A percentile compares a stretch with the other conserved stretches of the same genome.
phyloP scores from a whole-genome alignment of 495 filamentous ascomycete species.

The Melanomma pulvis-pyrius region DNA sequence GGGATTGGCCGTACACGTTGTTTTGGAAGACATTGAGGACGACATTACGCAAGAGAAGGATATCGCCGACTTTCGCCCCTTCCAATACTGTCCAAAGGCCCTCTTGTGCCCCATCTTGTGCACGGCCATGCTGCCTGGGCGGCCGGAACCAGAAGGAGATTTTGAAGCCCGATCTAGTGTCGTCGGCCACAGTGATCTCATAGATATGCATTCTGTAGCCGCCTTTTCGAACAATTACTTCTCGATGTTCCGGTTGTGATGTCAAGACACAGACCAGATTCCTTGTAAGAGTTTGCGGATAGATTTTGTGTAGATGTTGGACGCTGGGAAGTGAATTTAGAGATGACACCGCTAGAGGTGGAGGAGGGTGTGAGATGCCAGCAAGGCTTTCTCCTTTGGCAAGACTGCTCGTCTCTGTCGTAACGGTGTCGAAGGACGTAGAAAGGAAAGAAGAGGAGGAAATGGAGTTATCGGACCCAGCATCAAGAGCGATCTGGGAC shows the following conservation, averaged over 20 bases:
- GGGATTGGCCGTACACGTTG: conserved; percentile 69
- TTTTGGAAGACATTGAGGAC: conserved; percentile 73
- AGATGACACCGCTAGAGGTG: conserved; percentile 53
- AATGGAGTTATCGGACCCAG: conserved; percentile 3
- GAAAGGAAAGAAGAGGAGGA: conserved; percentile 13
- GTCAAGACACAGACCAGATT: conserved; percentile 80
- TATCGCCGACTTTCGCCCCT: conserved; percentile 65
- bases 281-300: conserved; percentile 77
- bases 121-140: not conserved
- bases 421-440: conserved; percentile 15
- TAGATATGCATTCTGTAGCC: conserved; percentile 60
- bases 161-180: conserved; percentile 78
- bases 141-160: conserved; percentile 75
- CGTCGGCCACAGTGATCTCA: conserved; percentile 83
- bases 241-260: conserved; percentile 66
- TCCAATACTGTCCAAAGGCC: conserved; percentile 51
- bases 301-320: conserved; percentile 65
- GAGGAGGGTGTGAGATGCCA: conserved; percentile 6
- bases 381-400: not conserved
- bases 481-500: conserved; percentile 22
- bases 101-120: conserved; percentile 31
- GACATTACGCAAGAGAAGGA: conserved; percentile 74
- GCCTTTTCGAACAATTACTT: conserved; percentile 55
- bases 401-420: conserved; percentile 3
- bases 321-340: conserved; percentile 73